A percentile compares a stretch with the other conserved stretches of the same genome.
phyloP scores from a whole-genome alignment of 805 yeast species.

The Yarrowia osloensis region DNA sequence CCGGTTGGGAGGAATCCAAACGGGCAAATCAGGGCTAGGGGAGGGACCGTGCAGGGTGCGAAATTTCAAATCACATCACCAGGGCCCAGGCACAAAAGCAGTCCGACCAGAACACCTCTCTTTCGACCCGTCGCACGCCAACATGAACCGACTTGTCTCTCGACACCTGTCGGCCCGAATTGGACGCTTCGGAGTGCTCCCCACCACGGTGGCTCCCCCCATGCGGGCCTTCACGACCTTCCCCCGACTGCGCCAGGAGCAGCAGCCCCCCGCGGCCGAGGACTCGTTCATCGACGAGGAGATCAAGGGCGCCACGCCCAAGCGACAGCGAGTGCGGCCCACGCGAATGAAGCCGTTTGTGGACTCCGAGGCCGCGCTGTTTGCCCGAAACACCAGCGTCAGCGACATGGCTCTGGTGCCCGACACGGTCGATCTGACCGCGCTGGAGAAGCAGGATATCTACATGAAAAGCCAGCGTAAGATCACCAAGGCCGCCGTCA shows the following conservation, averaged over 20 bases:
- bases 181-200: constrained; percentile 10
- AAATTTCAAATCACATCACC: constrained; percentile 9
- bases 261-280: background rate
- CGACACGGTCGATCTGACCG: constrained; percentile 50
- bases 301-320: constrained; percentile 26
- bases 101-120: background rate
- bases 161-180: constrained; percentile 24
- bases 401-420: constrained; percentile 15
- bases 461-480: constrained; percentile 70
- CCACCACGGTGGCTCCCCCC: background rate
- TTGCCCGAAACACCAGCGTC: constrained; percentile 19
- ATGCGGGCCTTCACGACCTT: background rate
- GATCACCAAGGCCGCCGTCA: constrained; percentile 67
- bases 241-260: background rate
- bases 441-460: constrained; percentile 76
- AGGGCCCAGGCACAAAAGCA: background rate
- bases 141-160: constrained; percentile 27
- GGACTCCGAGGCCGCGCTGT: constrained; percentile 15
- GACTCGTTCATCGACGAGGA: constrained; percentile 17
- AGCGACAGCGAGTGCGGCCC: constrained; percentile 33
- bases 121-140: background rate
- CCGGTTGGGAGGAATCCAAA: constrained; percentile 17
- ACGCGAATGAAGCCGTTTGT: constrained; percentile 31
- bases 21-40: constrained; percentile 1
- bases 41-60: background rate